These are phyloP conservation scores for Colletotrichum salicis DNA, from an alignment of 2,329 filamentous ascomycete species.

Conservation along the genomic window DNA sequence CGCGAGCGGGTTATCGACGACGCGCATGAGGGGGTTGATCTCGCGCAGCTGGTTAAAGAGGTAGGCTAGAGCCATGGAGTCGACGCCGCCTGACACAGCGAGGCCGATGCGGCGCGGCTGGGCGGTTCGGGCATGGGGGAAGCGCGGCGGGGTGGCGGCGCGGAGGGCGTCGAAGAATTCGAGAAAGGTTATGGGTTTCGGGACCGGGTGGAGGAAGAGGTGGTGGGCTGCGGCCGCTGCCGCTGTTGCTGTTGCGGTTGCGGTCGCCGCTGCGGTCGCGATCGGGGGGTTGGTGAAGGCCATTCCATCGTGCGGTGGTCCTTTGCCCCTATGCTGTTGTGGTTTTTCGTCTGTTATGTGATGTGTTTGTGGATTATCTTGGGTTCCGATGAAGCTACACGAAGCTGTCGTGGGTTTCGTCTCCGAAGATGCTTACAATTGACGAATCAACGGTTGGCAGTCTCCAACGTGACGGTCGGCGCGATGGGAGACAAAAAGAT, in stretches of 20 bases:
- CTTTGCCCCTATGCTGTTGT: neutral
- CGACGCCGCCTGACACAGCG: slow-evolving; percentile 90
- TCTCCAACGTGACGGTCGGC: neutral
- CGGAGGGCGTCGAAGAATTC: slow-evolving; percentile 61
- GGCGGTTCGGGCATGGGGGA: slow-evolving; percentile 51
- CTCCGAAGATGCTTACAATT: neutral
- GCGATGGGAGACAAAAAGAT: neutral
- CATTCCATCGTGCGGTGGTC: slow-evolving; percentile 28
- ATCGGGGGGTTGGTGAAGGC: slow-evolving; percentile 12
- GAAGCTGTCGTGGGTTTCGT: neutral
- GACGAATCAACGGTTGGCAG: slow-evolving; percentile 9
- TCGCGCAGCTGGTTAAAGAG: slow-evolving; percentile 68
- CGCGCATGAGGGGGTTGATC: slow-evolving; percentile 45
- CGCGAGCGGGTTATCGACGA: slow-evolving; percentile 57
- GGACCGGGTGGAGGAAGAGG: slow-evolving; percentile 49
- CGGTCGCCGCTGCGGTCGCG: slow-evolving; percentile 8
- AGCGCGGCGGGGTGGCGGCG: slow-evolving; percentile 61
- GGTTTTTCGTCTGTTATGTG: neutral
- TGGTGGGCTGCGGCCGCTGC: slow-evolving; percentile 37
- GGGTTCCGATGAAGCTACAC: too few species aligned
- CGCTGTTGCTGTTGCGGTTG: slow-evolving; percentile 3
- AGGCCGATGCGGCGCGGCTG: slow-evolving; percentile 63
- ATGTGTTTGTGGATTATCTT: too few species aligned
- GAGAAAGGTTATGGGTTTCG: slow-evolving; percentile 48
- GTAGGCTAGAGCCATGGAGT: slow-evolving; percentile 95